These are phyloP conservation scores for Apocynum venetum DNA, from an alignment of 257 asterid species.

Conservation along the genomic window DNA sequence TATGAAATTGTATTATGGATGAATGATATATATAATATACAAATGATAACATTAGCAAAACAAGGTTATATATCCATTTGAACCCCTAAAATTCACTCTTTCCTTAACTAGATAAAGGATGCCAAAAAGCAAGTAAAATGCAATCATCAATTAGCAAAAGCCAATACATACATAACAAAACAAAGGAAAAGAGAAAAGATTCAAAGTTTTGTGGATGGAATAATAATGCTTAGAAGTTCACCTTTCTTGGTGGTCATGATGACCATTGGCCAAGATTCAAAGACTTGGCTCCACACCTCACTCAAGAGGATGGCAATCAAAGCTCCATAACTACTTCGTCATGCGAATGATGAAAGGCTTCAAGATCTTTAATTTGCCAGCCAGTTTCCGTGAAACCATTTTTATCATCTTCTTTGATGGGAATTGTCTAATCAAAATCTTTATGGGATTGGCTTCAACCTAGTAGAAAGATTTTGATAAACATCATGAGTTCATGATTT, in stretches of 20 bases:
- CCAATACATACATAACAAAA: background rate
- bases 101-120: too few relatives aligned
- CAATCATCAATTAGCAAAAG: background rate
- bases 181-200: background rate
- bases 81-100: too few relatives aligned
- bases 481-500: conserved; percentile 45
- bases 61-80: too few relatives aligned
- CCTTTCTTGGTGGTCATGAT: conserved; percentile 11
- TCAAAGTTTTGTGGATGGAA: background rate
- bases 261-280: background rate
- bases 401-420: conserved; percentile 12
- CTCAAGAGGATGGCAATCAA: background rate
- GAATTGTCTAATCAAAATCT: conserved; percentile 35
- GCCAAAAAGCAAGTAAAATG: background rate
- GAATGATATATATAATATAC: too few relatives aligned
- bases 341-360: background rate
- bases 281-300: conserved; percentile 6
- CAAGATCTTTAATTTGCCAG: background rate
- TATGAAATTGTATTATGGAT: too few relatives aligned
- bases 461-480: conserved; percentile 5
- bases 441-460: conserved; percentile 2
- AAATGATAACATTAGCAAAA: too few relatives aligned
- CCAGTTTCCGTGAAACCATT: conserved; percentile 15
- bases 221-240: background rate
- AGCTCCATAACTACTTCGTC: background rate